These are phyloP conservation scores for Hymenoscyphus salicellus DNA, from an alignment of 2,329 filamentous ascomycete species.

Conservation along the genomic window DNA sequence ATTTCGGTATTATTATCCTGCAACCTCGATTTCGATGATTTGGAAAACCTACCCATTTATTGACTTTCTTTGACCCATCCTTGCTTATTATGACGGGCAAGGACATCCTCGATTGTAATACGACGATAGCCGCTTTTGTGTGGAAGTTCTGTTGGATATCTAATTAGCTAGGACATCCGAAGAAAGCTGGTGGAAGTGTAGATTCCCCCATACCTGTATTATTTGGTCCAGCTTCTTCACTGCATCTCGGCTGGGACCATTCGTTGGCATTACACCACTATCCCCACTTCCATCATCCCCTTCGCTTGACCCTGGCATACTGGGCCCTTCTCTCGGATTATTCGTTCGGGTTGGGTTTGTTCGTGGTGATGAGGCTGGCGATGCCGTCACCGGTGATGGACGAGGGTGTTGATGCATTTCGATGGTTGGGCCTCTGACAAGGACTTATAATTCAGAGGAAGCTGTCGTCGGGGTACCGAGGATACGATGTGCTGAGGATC, in stretches of 20 bases:
- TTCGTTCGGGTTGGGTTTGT: constrained; percentile 71
- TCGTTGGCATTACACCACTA: constrained; percentile 42
- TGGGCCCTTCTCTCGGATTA: constrained; percentile 62
- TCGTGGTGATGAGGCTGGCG: constrained; percentile 68
- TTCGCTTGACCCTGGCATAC: constrained; percentile 48
- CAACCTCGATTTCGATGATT: neutral
- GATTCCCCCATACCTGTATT: constrained; percentile 63
- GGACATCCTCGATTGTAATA: constrained; percentile 76
- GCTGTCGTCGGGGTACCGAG: constrained; percentile 24
- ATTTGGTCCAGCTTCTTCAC: constrained; percentile 87
- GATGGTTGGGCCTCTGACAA: constrained; percentile 16
- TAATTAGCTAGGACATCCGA: constrained; percentile 1
- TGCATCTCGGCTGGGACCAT: constrained; percentile 60
- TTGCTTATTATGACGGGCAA: constrained; percentile 54
- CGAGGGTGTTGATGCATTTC: constrained; percentile 90
- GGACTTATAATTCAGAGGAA: constrained; percentile 20
- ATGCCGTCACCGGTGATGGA: constrained; percentile 67
- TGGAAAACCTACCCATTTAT: constrained; percentile 73
- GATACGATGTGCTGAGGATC: constrained; percentile 22
- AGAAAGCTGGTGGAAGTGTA: neutral
- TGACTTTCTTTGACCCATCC: constrained; percentile 62
- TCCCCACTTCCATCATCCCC: constrained; percentile 47
- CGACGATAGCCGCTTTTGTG: constrained; percentile 78
- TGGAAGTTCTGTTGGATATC: constrained; percentile 71
- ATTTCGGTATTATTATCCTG: constrained; percentile 11